A percentile compares a stretch with the other conserved stretches of the same genome.
Conservation (phyloP, 306 rosid genomes). For the Mucuna pruriens region DNA sequence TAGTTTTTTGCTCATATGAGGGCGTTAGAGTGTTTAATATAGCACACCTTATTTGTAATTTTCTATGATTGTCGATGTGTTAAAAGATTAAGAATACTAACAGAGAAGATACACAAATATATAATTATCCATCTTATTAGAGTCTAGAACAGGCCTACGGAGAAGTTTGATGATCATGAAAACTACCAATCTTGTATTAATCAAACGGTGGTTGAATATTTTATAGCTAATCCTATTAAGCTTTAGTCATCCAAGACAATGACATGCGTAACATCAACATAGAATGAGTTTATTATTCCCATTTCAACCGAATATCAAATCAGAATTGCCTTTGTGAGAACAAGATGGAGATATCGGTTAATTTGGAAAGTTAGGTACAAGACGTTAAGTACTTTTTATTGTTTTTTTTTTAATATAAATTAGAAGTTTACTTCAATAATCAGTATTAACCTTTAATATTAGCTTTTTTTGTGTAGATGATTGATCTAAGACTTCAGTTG, state of each 20-base stretch:
- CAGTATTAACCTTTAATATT: neutral
- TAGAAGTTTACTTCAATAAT: neutral
- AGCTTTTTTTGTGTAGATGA: too few relatives aligned
- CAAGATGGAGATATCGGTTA: neutral
- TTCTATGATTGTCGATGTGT: neutral
- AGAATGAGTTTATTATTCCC: neutral
- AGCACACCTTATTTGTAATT: neutral
- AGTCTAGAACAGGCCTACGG: neutral
- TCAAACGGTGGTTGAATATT: neutral
- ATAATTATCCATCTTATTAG: neutral
- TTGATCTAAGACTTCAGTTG: too few relatives aligned
- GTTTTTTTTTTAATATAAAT: neutral
- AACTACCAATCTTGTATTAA: neutral
- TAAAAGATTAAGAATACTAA: neutral
- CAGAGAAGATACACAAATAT: neutral
- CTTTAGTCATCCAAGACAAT: too few relatives aligned
- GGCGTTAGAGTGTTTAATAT: neutral
- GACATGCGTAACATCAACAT: neutral
- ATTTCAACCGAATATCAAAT: neutral
- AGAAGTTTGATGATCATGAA: neutral
- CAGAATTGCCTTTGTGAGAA: neutral
- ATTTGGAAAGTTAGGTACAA: neutral
- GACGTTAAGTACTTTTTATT: neutral
- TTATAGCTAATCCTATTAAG: neutral
- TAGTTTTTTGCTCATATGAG: neutral